phyloP scores from a whole-genome alignment of 805 yeast genomes.

The Nakazawaea peltata region DNA sequence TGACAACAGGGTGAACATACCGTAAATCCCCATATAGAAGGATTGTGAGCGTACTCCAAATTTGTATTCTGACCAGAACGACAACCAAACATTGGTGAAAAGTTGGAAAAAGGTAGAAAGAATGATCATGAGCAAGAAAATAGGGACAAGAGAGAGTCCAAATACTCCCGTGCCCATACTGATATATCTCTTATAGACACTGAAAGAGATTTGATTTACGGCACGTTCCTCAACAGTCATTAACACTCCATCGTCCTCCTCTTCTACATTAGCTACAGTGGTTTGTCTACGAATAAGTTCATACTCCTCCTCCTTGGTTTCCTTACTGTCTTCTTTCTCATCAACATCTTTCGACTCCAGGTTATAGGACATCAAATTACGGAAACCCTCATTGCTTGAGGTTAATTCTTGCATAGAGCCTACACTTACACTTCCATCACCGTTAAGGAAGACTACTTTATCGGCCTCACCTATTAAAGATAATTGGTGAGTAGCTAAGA shows the following conservation, averaged over 20 bases:
- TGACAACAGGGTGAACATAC: constrained; percentile 46
- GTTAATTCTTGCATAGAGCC: constrained; percentile 55
- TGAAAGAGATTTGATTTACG: constrained; percentile 26
- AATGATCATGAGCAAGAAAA: constrained; percentile 16
- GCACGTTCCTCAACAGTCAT: constrained; percentile 41
- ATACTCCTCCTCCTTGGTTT: constrained; percentile 11
- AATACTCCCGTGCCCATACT: background rate
- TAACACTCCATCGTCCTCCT: constrained; percentile 20
- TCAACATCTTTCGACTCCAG: constrained; percentile 20
- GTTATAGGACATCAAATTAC: constrained; percentile 41
- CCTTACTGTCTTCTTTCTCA: constrained; percentile 17
- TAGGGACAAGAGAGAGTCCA: constrained; percentile 11
- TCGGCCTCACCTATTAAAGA: constrained; percentile 64
- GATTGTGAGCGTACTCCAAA: constrained; percentile 38
- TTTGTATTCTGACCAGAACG: constrained; percentile 65
- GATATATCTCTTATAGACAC: background rate
- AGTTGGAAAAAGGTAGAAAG: constrained; percentile 25
- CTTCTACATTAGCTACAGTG: too few species aligned
- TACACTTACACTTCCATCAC: constrained; percentile 48
- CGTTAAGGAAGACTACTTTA: constrained; percentile 55
- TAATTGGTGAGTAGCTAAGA: constrained; percentile 67
- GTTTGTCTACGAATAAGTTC: constrained; percentile 11
- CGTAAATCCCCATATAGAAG: constrained; percentile 68
- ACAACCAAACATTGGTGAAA: constrained; percentile 65
- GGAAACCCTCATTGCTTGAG: constrained; percentile 35